Conservation (phyloP, 2,329 filamentous ascomycete genomes). For the Penicillium rolfsii region DNA sequence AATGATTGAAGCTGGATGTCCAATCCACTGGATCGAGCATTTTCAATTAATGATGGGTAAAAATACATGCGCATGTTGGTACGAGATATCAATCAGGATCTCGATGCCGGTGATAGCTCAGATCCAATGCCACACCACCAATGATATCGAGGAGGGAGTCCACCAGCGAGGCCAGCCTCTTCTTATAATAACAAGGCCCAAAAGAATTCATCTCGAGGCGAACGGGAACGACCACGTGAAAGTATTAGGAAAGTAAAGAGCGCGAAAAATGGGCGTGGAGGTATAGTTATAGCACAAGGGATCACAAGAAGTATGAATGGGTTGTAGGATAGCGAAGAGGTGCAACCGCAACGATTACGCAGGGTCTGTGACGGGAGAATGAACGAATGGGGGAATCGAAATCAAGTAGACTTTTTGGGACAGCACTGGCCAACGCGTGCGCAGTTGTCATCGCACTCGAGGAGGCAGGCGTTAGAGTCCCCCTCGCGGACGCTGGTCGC, state of each 20-base stretch:
- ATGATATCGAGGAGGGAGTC: not conserved
- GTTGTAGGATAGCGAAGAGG: conserved; percentile 12
- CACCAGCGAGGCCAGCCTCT: not conserved
- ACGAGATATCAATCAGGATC: conserved; percentile 6
- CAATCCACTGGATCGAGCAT: not conserved
- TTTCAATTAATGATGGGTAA: conserved; percentile 21
- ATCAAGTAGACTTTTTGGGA: conserved; percentile 37
- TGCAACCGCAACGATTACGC: not conserved
- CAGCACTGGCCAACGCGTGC: conserved; percentile 48
- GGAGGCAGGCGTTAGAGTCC: conserved; percentile 47
- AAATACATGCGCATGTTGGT: conserved; percentile 19
- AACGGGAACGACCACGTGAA: not conserved
- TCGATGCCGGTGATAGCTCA: not conserved
- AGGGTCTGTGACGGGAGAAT: not conserved
- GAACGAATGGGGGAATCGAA: conserved; percentile 2
- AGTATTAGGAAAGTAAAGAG: not conserved
- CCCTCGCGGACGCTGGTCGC: conserved; percentile 44
- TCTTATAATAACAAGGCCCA: not conserved
- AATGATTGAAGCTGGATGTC: not conserved
- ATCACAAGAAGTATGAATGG: not conserved
- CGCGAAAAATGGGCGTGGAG: not conserved
- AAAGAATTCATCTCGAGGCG: not conserved
- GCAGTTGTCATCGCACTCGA: conserved; percentile 54
- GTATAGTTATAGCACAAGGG: not conserved
- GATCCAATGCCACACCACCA: conserved; percentile 5